These are phyloP conservation scores for Auriscalpium orientale DNA, from an alignment of 768 basidiomycete species.

Conservation along the genomic window DNA sequence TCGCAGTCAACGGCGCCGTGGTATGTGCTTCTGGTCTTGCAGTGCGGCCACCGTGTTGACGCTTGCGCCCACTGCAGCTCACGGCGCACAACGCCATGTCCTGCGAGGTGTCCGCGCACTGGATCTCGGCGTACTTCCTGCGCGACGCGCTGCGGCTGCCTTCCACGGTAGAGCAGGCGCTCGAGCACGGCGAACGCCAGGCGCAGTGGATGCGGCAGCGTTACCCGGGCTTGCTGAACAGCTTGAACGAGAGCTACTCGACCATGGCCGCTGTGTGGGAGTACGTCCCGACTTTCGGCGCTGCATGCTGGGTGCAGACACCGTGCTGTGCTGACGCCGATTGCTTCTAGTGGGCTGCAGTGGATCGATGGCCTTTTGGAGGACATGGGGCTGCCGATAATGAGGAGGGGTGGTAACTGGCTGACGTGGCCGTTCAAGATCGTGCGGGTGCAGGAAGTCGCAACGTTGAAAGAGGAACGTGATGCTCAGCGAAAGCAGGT, in stretches of 20 bases:
- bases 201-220: slow-evolving; percentile 48
- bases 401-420: slow-evolving; percentile 56
- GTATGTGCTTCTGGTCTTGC: slow-evolving; percentile 26
- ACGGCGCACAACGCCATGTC: slow-evolving; percentile 48
- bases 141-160: slow-evolving; percentile 42
- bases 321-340: not conserved
- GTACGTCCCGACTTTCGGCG: slow-evolving; percentile 20
- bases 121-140: slow-evolving; percentile 57
- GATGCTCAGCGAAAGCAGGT: slow-evolving; percentile 19
- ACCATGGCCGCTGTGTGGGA: slow-evolving; percentile 40
- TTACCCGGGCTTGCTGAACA: slow-evolving; percentile 40
- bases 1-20: slow-evolving; percentile 56
- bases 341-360: slow-evolving; percentile 49
- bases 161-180: slow-evolving; percentile 36
- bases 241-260: slow-evolving; percentile 48
- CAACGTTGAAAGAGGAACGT: slow-evolving; percentile 39
- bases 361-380: slow-evolving; percentile 45
- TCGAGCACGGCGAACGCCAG: slow-evolving; percentile 31
- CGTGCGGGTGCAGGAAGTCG: slow-evolving; percentile 40
- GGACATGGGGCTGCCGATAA: slow-evolving; percentile 44
- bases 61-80: slow-evolving; percentile 30
- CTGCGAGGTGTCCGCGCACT: slow-evolving; percentile 48
- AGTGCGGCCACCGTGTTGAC: not conserved
- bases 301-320: not conserved
- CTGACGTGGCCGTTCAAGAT: slow-evolving; percentile 54